Base-by-base conservation (phyloP, 306 rosid species). In the Myrica gale region DNA sequence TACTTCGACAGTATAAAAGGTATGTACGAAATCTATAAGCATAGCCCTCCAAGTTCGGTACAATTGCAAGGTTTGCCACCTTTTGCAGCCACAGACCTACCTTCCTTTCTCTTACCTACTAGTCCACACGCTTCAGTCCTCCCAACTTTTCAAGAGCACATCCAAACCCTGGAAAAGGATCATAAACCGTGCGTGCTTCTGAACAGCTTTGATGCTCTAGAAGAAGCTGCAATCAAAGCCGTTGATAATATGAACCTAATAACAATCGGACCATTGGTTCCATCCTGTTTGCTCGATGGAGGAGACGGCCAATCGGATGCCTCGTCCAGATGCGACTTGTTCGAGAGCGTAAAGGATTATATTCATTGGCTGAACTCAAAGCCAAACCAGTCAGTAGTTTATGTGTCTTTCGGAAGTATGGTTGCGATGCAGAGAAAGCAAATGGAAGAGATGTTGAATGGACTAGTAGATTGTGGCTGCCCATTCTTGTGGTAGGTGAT, bases 401-500 rank as follows among this genome's bases (percentile, higher is more conserved):
- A 69, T 12, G 55, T 69, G 55, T 69, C 73, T 46, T 69, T 69
- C 21, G 73, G 58, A 12, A 69, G 73, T 44, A 13, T 69, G 17
- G 55, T 21, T 69, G 11, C 9, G 56, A 44, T 69, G 42, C 55
- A 45, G 1, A 21, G 20, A 12, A 47, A 69, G 11, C 57, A 69
- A 69, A 69, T 4, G 55, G 56, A 45, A 20, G 73, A 69, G 15
- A 21, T 69, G 47, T 19, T 46, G 17, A 56, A 23, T 6, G 73
- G 57, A 12, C 20, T 69, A 47, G 19, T 13, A 8, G 56, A 69
- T n/a, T 45, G 5, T n/a, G 58, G 56, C 20, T 58, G 57, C 10
- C 73, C 58, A 20, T 69, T 69, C 73, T 20, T 69, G 73, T 69
- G 58, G n/a, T n/a, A n/a, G 73, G 43, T 46, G 2, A 69, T 69